phyloP scores from a whole-genome alignment of 345 rosid species.

The Heritiera littoralis region DNA sequence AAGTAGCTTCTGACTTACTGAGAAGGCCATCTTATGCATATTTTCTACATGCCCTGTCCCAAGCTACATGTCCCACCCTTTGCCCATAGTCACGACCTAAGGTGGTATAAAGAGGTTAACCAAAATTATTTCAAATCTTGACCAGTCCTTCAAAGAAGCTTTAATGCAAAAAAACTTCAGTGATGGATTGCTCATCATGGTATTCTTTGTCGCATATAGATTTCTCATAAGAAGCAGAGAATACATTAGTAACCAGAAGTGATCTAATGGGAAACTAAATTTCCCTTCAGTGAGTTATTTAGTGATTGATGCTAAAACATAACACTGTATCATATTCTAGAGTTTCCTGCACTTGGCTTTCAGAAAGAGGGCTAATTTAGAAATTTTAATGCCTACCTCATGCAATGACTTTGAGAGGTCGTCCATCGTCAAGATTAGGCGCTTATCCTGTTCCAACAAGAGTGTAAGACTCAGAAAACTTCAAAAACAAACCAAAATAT shows the following conservation, averaged over 20 bases:
- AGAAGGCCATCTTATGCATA: not conserved
- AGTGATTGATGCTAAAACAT: not conserved
- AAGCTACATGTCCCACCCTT: not conserved
- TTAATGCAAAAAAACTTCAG: not conserved
- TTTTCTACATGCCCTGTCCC: not conserved
- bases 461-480: constrained; percentile 15
- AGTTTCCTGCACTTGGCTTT: not conserved
- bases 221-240: not conserved
- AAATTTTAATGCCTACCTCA: constrained; percentile 51
- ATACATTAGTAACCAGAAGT: not conserved
- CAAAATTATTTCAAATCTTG: not conserved
- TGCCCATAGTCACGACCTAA: not conserved
- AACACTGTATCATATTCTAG: not conserved
- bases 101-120: not conserved
- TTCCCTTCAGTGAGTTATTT: not conserved
- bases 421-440: constrained; percentile 84
- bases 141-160: not conserved
- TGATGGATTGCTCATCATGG: not conserved
- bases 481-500: not conserved
- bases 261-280: not conserved
- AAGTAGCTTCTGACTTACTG: not conserved
- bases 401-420: constrained; percentile 87
- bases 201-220: not conserved
- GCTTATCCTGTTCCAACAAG: constrained; percentile 68
- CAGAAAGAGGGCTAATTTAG: not conserved